These are phyloP conservation scores for Amniculicola lignicola DNA, from an alignment of 495 filamentous ascomycete genomes.

Conservation along the genomic window DNA sequence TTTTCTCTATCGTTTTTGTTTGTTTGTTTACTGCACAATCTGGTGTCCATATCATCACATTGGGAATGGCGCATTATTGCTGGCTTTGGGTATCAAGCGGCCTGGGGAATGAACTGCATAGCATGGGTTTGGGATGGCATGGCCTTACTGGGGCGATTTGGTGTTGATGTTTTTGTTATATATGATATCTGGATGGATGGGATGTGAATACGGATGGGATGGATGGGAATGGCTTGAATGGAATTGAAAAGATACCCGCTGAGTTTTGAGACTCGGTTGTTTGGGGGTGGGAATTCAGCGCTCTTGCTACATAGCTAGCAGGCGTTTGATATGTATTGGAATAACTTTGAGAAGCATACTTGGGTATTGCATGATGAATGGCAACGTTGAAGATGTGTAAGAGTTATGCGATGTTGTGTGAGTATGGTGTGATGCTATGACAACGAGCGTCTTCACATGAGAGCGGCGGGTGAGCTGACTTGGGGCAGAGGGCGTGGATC, in stretches of 20 bases:
- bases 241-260: slow-evolving; percentile 12
- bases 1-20: neutral
- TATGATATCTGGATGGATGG: neutral
- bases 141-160: neutral
- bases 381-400: no score
- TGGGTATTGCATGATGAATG: no score
- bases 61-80: neutral
- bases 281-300: no score
- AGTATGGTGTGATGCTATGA: no score
- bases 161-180: neutral
- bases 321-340: neutral
- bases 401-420: no score
- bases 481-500: no score
- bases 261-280: neutral
- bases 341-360: neutral
- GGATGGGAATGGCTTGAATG: neutral
- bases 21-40: neutral
- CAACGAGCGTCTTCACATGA: no score
- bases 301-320: no score
- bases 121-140: slow-evolving; percentile 2
- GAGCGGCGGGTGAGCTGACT: no score
- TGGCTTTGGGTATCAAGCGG: neutral
- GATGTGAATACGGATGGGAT: no score
- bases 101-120: no score
- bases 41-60: no score